These are phyloP conservation scores for Fusarium veterinarium DNA, from an alignment of 2,329 filamentous ascomycete species.

Conservation along the genomic window DNA sequence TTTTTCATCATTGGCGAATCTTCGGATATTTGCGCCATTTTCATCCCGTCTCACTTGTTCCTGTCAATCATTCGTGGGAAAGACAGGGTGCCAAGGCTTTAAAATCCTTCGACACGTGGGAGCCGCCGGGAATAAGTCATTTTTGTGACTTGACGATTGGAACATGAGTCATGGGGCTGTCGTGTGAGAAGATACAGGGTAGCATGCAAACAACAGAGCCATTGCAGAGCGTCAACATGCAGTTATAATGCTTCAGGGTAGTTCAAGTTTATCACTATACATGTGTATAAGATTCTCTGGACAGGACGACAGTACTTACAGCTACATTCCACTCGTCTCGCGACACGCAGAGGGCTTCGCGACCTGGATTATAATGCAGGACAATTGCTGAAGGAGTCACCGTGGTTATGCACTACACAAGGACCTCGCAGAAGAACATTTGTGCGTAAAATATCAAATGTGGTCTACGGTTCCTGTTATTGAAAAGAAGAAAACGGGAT, in stretches of 20 bases:
- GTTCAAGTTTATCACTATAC: fast-evolving
- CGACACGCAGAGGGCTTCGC: no score
- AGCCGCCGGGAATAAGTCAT: not conserved
- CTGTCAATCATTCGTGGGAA: not conserved
- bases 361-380: no score
- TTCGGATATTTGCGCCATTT: not conserved
- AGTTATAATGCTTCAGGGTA: fast-evolving
- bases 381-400: no score
- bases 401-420: fast-evolving
- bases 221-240: fast-evolving
- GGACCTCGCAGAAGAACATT: fast-evolving
- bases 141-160: fast-evolving
- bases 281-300: fast-evolving
- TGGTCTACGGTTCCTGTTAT: fast-evolving
- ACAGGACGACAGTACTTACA: fast-evolving
- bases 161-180: not conserved
- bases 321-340: fast-evolving
- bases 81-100: not conserved
- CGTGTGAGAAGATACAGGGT: not conserved
- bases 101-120: not conserved
- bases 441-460: fast-evolving
- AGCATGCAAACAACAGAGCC: fast-evolving
- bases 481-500: not conserved
- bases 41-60: not conserved
- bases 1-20: not conserved